These are phyloP conservation scores for Turritis glabra DNA, from an alignment of 345 rosid species.

Conservation along the genomic window DNA sequence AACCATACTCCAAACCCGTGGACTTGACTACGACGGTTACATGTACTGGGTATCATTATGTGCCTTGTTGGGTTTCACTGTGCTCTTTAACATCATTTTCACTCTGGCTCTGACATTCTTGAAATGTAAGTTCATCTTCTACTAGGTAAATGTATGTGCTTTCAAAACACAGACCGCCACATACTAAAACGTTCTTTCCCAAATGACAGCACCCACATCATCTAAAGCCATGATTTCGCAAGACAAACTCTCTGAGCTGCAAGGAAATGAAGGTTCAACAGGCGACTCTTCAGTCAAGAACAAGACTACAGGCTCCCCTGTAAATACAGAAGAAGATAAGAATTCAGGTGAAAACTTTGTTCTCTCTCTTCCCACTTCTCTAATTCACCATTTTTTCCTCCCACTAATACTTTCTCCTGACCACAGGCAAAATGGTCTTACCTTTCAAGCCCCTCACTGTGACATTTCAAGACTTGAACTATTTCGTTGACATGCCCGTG, in stretches of 20 bases:
- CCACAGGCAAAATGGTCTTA: slow-evolving; percentile 53
- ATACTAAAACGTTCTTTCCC: not conserved
- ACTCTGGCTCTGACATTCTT: slow-evolving; percentile 57
- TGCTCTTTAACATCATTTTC: slow-evolving; percentile 53
- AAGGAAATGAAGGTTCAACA: slow-evolving; percentile 44
- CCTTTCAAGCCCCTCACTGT: slow-evolving; percentile 80
- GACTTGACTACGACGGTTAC: slow-evolving; percentile 44
- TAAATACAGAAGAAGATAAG: not conserved
- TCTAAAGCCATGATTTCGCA: slow-evolving; percentile 68
- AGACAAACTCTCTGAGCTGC: slow-evolving; percentile 54
- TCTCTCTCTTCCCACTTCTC: not conserved
- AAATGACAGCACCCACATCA: slow-evolving; percentile 63
- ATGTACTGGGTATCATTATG: slow-evolving; percentile 80
- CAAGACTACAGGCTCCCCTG: slow-evolving; percentile 19
- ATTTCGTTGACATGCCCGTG: slow-evolving; percentile 78
- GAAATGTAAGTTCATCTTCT: slow-evolving; percentile 43
- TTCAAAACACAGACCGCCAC: not conserved
- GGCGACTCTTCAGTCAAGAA: slow-evolving; percentile 1
- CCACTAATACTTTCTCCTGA: not conserved
- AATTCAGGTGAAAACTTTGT: slow-evolving; percentile 15
- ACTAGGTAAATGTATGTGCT: not conserved
- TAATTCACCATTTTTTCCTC: not conserved
- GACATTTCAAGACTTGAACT: slow-evolving; percentile 65
- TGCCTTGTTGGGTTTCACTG: slow-evolving; percentile 50
- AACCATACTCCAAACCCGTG: slow-evolving; percentile 47